Evolutionary conservation across 2,329 filamentous ascomycete genomes (phyloP), one percentile per base, ranked within the genome.

Genomic region (Penicillium psychrosexuale): DNA sequence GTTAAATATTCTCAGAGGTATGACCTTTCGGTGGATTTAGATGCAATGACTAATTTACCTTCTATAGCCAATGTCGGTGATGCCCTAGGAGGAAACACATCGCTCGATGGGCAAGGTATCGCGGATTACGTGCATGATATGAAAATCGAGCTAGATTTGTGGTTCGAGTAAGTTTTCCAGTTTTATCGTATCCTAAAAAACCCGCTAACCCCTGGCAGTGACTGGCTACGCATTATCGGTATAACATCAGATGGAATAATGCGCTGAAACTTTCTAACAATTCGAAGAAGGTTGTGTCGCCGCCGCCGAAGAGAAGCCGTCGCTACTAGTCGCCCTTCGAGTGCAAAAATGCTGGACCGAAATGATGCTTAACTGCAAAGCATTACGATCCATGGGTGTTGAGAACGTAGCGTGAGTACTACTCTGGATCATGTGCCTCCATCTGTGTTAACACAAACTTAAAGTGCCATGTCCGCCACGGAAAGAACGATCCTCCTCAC

Each of bases 301-400:
- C 1, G 59, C 66, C 15, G 59, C 63, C 38, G 49, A 66, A 24
- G 74, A 77, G 39, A 67, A 66, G 31, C 69, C 72, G 1, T 75
- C 71, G 48, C 65, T 79, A 0, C 57, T 76, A 0, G 66, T 78
- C 5, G 82, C 82, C 19, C 66, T 83, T 1, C 72, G 74, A 2
- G 77, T 83, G 0, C 80, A 83, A 59, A 75, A 76, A 55, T 79
- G 79, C 58, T 84, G 81, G 81, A 77, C 79, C 1, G 73, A 80
- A 15, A 78, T 80, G 40, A 82, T 81, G 62, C 73, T 80, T 0
- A 70, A 81, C 53, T 78, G 80, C 44, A 78, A 80, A 62, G 80
- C 79, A 0, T 65, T 83, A 0, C 75, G 78, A 39, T 72, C 73
- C 5, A 75, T 78, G 48, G 78, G 78, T 3, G 75, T 80, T 8